Evolutionary conservation across 2,329 filamentous ascomycete genomes (phyloP), one percentile per base, ranked within the genome.

Genomic region (Arthrobotrys sinensis): DNA sequence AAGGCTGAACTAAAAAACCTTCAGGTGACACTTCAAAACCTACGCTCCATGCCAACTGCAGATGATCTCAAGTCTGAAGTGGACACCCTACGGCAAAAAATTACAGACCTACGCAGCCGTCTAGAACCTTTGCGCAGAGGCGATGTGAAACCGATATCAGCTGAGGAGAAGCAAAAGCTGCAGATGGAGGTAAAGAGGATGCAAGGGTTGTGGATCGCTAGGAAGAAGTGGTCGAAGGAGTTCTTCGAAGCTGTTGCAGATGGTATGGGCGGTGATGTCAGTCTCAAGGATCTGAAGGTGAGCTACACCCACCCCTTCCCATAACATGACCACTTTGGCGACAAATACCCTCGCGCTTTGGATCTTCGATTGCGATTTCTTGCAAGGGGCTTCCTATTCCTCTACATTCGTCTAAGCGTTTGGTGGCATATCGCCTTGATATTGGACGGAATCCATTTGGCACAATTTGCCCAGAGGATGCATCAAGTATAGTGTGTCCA

Each of bases 221-320:
- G 81, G 46, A 80, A 68, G 65, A 82, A 79, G 43, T 80, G 78
- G 72, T 81, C 80, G 73, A 81, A 81, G 62, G 80, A 80, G 50
- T 81, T 82, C 72, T 81, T 80, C 76, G 80, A 68, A 79, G 70
- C 62, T 14, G 79, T 79, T 43, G 67, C 63, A 57, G 79, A 79
- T 69, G 80, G 68, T 36, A 77, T 66, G 52, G 60, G 69, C 24
- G 28, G 76, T 80, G 28, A 81, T 81, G 34, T 79, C 79, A 71
- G 79, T 81, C 65, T 79, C 78, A 55, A 71, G 36, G 73, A 77
- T 66, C 55, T 77, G 16, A 77, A 77, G 73, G 73, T 77, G 21
- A 71, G 66, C 40, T 53, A 55, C 45, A 57, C 36, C 50, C 53
- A 57, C 48, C 50, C 50, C n/a, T 28, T 40, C 40, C 24, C 38